These are phyloP conservation scores for Neurospora crassa DNA, from an alignment of 2,329 filamentous ascomycete genomes.

Conservation along the genomic window DNA sequence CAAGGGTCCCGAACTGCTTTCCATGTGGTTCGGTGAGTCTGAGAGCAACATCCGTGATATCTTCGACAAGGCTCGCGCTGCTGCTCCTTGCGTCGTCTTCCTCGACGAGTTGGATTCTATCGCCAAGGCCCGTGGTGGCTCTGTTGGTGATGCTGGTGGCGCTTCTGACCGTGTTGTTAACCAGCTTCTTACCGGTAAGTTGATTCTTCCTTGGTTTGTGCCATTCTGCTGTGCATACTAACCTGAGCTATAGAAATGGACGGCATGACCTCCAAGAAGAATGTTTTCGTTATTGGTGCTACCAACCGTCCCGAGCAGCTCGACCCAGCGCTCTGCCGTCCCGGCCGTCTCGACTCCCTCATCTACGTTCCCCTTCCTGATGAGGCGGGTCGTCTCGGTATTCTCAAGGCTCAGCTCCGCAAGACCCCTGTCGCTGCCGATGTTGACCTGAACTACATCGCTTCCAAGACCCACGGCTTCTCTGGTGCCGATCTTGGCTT, in stretches of 20 bases:
- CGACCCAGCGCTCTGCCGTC: constrained; percentile 94
- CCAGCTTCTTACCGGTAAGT: constrained; percentile 90
- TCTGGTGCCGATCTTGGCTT: constrained; percentile 99
- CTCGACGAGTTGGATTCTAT: constrained; percentile 98
- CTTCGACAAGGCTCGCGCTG: constrained; percentile 98
- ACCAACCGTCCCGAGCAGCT: constrained; percentile 99
- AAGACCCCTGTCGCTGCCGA: constrained; percentile 90
- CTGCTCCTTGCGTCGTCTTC: constrained; percentile 97
- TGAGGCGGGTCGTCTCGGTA: constrained; percentile 77
- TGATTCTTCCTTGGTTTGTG: background rate
- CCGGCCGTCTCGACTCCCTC: constrained; percentile 94
- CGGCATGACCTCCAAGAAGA: constrained; percentile 99
- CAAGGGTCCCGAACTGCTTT: constrained; percentile 95
- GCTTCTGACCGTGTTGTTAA: constrained; percentile 99
- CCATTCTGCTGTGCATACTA: constrained; percentile 5
- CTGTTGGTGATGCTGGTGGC: constrained; percentile 89
- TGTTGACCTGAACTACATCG: constrained; percentile 84
- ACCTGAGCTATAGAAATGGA: constrained; percentile 66
- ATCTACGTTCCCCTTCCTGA: constrained; percentile 97
- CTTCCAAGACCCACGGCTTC: constrained; percentile 95
- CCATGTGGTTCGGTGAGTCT: constrained; percentile 99
- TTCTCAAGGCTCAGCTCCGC: constrained; percentile 91
- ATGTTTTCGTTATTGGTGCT: constrained; percentile 98
- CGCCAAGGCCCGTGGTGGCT: constrained; percentile 97
- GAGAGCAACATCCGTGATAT: constrained; percentile 99